Conservation (phyloP, 1,139 yeast species). For the Blastobotrys persicus region DNA sequence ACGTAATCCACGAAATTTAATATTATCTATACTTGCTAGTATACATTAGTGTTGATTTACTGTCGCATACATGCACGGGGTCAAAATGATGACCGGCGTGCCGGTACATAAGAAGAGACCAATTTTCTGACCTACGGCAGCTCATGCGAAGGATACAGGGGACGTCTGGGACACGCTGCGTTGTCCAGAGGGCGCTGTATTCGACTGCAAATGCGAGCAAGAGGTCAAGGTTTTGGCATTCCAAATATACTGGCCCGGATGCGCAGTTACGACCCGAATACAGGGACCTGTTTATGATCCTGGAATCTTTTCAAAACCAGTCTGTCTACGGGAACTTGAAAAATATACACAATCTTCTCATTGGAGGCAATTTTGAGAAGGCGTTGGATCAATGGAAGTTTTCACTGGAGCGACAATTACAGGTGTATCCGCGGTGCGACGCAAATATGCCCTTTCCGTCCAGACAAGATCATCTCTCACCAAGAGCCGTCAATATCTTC, state of each 20-base stretch:
- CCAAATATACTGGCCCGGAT: background rate
- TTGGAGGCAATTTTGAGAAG: background rate
- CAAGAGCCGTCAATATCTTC: background rate
- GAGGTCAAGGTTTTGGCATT: constrained; percentile 1
- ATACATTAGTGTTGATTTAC: too few relatives aligned
- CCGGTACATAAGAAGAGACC: too few relatives aligned
- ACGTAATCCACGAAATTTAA: too few relatives aligned
- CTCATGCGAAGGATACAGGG: background rate
- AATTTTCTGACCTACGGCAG: too few relatives aligned
- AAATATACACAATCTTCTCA: background rate
- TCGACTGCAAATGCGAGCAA: background rate
- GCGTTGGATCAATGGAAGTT: background rate
- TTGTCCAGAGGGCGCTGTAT: background rate
- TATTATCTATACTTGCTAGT: too few relatives aligned
- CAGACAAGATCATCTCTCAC: background rate
- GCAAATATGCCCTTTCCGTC: background rate
- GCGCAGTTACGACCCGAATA: background rate
- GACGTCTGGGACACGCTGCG: background rate
- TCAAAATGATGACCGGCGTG: too few relatives aligned
- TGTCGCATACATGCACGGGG: too few relatives aligned
- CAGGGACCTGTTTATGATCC: constrained; percentile 4
- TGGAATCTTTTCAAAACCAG: constrained; percentile 10
- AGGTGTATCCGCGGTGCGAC: background rate
- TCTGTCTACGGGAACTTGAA: constrained; percentile 3
- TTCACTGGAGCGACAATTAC: background rate